phyloP scores from a whole-genome alignment of 805 yeast genomes.

The Blastobotrys attinorum region DNA sequence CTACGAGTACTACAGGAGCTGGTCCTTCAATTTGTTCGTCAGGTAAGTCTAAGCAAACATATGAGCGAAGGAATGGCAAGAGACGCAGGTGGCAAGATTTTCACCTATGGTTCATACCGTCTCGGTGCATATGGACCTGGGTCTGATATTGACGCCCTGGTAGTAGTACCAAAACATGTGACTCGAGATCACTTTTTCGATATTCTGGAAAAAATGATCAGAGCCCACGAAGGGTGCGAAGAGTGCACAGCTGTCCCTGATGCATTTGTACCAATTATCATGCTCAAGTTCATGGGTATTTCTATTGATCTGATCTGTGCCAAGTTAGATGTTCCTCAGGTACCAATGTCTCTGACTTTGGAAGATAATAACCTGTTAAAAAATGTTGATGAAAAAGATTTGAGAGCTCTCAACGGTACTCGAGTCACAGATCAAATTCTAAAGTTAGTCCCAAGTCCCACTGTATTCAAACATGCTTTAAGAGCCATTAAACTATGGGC shows the following conservation, averaged over 20 bases:
- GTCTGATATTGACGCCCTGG: constrained; percentile 90
- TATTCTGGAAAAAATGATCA: constrained; percentile 63
- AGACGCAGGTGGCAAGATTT: constrained; percentile 97
- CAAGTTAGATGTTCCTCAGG: constrained; percentile 70
- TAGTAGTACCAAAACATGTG: constrained; percentile 97
- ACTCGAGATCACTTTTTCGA: constrained; percentile 82
- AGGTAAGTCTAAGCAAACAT: constrained; percentile 70
- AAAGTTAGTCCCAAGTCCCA: constrained; percentile 82
- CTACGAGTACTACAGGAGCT: constrained; percentile 63
- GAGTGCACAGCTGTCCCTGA: constrained; percentile 93
- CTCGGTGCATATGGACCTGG: constrained; percentile 98
- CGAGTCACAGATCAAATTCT: constrained; percentile 94
- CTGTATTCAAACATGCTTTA: constrained; percentile 85
- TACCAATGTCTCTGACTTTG: constrained; percentile 65
- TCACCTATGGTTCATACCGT: constrained; percentile 90
- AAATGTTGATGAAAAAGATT: constrained; percentile 85
- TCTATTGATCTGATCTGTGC: constrained; percentile 89
- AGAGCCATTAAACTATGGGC: constrained; percentile 97
- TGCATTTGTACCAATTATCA: constrained; percentile 96
- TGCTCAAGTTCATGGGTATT: constrained; percentile 81
- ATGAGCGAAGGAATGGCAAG: constrained; percentile 97
- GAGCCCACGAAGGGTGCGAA: constrained; percentile 72
- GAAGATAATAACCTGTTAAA: constrained; percentile 78
- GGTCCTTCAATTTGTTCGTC: constrained; percentile 73
- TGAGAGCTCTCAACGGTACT: constrained; percentile 89